A percentile compares a stretch with the other conserved stretches of the same genome.
phyloP scores from a whole-genome alignment of 2,329 filamentous ascomycete genomes.

The Colletotrichum siamense region DNA sequence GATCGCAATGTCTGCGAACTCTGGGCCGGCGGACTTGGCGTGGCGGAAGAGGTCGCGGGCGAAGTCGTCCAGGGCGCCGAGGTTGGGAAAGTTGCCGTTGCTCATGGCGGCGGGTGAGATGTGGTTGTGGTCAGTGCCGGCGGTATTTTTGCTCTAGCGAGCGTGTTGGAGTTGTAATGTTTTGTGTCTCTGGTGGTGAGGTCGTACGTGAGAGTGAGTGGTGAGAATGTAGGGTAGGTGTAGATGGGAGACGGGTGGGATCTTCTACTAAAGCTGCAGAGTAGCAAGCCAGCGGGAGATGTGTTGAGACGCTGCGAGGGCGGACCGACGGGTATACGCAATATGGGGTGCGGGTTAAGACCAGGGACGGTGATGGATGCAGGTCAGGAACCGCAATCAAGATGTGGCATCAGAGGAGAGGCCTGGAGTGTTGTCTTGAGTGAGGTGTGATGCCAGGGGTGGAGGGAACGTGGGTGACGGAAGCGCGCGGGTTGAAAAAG shows the following conservation, averaged over 20 bases:
- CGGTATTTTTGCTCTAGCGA: not conserved
- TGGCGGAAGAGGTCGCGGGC: slow-evolving; percentile 61
- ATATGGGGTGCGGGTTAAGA: slow-evolving; percentile 14
- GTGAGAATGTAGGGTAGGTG: not conserved
- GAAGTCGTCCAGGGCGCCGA: slow-evolving; percentile 61
- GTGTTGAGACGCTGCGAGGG: not conserved
- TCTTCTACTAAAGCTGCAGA: slow-evolving; percentile 12
- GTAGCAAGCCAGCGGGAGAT: not conserved
- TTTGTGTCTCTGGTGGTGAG: not conserved
- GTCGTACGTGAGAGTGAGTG: not conserved
- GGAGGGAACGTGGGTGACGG: slow-evolving; percentile 16
- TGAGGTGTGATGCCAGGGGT: not conserved
- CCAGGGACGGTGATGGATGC: slow-evolving; percentile 14
- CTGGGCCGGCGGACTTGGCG: slow-evolving; percentile 51
- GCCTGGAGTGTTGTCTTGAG: not conserved
- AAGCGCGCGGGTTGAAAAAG: slow-evolving; percentile 14
- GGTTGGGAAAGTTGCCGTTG: slow-evolving; percentile 42
- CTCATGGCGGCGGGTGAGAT: slow-evolving; percentile 31
- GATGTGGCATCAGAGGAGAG: slow-evolving; percentile 17
- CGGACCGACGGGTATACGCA: slow-evolving; percentile 14
- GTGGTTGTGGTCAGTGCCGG: slow-evolving; percentile 10
- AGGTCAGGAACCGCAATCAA: slow-evolving; percentile 14
- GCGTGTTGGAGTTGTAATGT: not conserved
- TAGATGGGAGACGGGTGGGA: not conserved
- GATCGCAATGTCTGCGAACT: slow-evolving; percentile 54